Evolutionary conservation across 768 basidiomycete species (phyloP).

Genomic region (Cyclocybe cylindracea): DNA sequence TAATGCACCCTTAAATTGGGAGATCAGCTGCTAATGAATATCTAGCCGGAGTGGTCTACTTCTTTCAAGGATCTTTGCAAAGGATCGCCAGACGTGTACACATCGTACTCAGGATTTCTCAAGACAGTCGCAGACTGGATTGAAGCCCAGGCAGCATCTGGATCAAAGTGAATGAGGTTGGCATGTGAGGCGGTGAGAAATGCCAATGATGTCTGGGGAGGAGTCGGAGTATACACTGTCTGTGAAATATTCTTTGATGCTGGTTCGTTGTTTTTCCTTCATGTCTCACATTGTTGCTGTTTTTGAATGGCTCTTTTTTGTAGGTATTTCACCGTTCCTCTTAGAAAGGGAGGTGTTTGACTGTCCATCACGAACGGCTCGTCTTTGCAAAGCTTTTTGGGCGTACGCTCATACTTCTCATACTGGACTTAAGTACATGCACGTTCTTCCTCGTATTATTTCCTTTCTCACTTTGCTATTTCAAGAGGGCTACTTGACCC

Average conservation of each 20-base stretch:
- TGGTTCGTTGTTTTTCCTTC: constrained; percentile 6
- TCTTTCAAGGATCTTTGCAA: neutral
- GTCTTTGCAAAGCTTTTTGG: constrained; percentile 20
- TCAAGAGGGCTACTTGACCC: neutral
- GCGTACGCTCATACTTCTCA: constrained; percentile 6
- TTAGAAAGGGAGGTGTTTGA: constrained; percentile 19
- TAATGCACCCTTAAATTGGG: neutral
- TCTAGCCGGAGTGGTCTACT: constrained; percentile 8
- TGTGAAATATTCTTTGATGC: constrained; percentile 20
- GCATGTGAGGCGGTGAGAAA: constrained; percentile 13
- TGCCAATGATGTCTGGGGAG: constrained; percentile 9
- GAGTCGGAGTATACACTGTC: constrained; percentile 21
- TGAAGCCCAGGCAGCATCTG: neutral
- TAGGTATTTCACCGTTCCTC: constrained; percentile 18
- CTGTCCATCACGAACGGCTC: constrained; percentile 17
- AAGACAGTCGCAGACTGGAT: constrained; percentile 16
- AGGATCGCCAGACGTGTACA: constrained; percentile 1
- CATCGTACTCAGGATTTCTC: constrained; percentile 7
- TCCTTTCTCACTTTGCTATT: neutral
- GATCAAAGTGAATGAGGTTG: neutral
- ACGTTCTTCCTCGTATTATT: neutral
- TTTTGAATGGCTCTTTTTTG: no score
- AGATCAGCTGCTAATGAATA: neutral
- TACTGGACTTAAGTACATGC: constrained; percentile 9
- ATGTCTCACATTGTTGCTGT: neutral